Evolutionary conservation across 495 filamentous ascomycete genomes (phyloP).

Genomic region (Amorphotheca resinae): DNA sequence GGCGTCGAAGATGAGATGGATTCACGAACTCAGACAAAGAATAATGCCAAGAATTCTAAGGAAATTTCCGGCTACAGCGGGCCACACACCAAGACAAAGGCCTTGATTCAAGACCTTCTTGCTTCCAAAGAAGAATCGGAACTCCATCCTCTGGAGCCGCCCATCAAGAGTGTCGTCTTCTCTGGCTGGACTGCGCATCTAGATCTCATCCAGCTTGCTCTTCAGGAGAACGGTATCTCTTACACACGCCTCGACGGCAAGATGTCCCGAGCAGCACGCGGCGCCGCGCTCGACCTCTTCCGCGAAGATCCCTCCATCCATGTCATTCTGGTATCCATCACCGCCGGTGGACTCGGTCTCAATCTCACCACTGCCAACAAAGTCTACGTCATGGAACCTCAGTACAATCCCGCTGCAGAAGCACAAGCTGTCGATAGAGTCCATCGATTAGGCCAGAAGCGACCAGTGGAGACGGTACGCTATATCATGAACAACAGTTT

Average conservation of each 20-base stretch:
- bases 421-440: conserved; percentile 91
- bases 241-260: conserved; percentile 81
- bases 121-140: conserved; percentile 46
- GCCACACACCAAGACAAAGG: conserved; percentile 81
- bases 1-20: conserved; percentile 49
- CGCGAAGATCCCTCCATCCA: conserved; percentile 56
- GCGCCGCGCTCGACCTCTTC: conserved; percentile 61
- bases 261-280: conserved; percentile 62
- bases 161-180: conserved; percentile 85
- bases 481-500: conserved; percentile 86
- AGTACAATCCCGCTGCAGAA: conserved; percentile 91
- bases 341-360: conserved; percentile 80
- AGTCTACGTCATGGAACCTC: conserved; percentile 95
- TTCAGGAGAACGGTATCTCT: conserved; percentile 50
- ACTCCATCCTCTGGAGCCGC: conserved; percentile 41
- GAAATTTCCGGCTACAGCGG: conserved; percentile 60
- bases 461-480: conserved; percentile 65
- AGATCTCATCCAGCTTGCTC: conserved; percentile 80
- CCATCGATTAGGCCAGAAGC: conserved; percentile 82
- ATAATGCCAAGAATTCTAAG: conserved; percentile 40
- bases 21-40: conserved; percentile 26
- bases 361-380: conserved; percentile 77
- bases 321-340: conserved; percentile 83
- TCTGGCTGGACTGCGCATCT: conserved; percentile 90
- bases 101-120: conserved; percentile 56